These are phyloP conservation scores for Euryodendron excelsum DNA, from an alignment of 148 eudicot genomes.

Conservation along the genomic window DNA sequence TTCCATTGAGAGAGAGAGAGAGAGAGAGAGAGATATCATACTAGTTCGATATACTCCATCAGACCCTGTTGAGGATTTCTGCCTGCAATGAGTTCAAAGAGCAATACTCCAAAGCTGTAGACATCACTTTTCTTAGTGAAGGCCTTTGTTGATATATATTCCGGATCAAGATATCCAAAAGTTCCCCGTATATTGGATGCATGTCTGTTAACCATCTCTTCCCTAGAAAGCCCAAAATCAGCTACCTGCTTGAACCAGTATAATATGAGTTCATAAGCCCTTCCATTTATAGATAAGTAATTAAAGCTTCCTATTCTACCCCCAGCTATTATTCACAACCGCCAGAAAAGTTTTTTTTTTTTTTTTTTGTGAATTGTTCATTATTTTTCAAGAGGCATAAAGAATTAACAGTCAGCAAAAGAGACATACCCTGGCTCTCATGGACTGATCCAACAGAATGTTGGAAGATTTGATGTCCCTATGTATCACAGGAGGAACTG, in stretches of 20 bases:
- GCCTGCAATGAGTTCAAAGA: slow-evolving; percentile 86
- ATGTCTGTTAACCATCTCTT: slow-evolving; percentile 63
- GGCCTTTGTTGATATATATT: slow-evolving; percentile 76
- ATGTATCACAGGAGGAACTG: slow-evolving; percentile 89
- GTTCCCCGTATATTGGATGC: slow-evolving; percentile 74
- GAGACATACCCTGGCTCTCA: slow-evolving; percentile 84
- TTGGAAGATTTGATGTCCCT: slow-evolving; percentile 94
- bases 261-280: slow-evolving; percentile 6
- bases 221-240: slow-evolving; percentile 94
- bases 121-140: slow-evolving; percentile 95
- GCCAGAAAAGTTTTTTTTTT: not conserved
- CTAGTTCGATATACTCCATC: slow-evolving; percentile 86
- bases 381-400: not conserved
- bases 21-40: slow-evolving; percentile 35
- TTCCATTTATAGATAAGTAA: not conserved
- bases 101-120: slow-evolving; percentile 84
- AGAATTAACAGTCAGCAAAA: not conserved
- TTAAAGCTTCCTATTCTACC: not conserved
- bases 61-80: slow-evolving; percentile 88
- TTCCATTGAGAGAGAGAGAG: not conserved
- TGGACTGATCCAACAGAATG: slow-evolving; percentile 89
- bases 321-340: not conserved
- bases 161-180: slow-evolving; percentile 94
- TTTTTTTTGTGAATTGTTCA: not conserved
- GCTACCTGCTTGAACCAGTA: slow-evolving; percentile 53